Base-by-base conservation (phyloP, 192 early-diverging fungal species). In the Thamnidium elegans region DNA sequence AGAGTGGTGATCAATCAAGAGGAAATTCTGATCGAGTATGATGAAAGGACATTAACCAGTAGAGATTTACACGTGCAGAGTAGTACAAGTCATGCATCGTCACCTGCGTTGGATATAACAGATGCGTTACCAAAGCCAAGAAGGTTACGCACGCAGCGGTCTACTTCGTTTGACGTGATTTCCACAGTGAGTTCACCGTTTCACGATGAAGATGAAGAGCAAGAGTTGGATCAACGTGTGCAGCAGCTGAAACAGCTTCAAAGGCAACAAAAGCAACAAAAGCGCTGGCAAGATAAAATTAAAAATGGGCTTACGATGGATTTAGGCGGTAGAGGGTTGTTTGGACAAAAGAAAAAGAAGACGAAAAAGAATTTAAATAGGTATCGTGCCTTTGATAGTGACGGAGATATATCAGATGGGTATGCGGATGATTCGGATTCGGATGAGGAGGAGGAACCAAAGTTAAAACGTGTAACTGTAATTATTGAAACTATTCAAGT, bases 1-100 rank as follows among this genome's bases (percentile, higher is more conserved):
- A 70, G 78, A 21, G 48, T 76, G 19, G 67, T 84, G 21, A 72
- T 88, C 1, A 73, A 73, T 66, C 73, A 81, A 42, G 76, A 81
- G 13, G 82, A 83, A n/a, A 70, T 83, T 10, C 44, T 67, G 13
- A 68, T 73, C 42, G 71, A 73, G 31, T 73, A 64, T 52, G 71
- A 73, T 43, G 61, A 72, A 32, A 1, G n/a, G 0, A 58, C 62
- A 1, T 26, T 72, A 21, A 26, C 58, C 1, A 61, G 45, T 15
- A 55, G 50, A 50, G 53, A 47, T 47, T 11, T 42, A 42, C 47
- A 42, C 4, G 46, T 39, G n/a, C 52, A 45, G 0, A 52, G 30
- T 52, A 20, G 8, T 5, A 48, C 48, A 47, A 46, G 7, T 13
- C 30, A 6, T 39, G 0, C 34, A 3, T 45, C 39, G 4, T 23